These are phyloP conservation scores for Zymoseptoria pseudotritici DNA, from an alignment of 2,329 filamentous ascomycete species.

Conservation along the genomic window DNA sequence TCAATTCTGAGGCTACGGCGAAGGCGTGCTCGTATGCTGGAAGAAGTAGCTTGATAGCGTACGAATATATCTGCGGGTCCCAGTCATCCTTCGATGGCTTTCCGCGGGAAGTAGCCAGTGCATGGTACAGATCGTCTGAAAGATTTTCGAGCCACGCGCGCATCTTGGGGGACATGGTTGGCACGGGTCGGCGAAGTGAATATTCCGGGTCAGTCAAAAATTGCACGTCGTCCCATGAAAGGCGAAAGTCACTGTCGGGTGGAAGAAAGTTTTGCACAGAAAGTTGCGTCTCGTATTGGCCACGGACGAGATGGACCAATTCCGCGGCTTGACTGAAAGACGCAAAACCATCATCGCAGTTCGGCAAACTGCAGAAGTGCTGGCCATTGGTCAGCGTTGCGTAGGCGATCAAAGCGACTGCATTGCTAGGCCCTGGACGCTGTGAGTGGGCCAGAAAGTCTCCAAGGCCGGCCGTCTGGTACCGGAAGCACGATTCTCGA, in stretches of 20 bases:
- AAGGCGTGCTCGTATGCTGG: constrained; percentile 8
- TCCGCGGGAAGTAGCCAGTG: not conserved
- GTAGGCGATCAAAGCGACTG: constrained; percentile 9
- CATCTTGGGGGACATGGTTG: constrained; percentile 3
- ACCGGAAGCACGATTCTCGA: constrained; percentile 4
- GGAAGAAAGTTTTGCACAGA: constrained; percentile 7
- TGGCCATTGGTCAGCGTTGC: constrained; percentile 5
- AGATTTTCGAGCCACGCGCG: constrained; percentile 2
- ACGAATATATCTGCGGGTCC: constrained; percentile 5
- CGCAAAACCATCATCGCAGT: constrained; percentile 1
- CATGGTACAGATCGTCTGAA: not conserved
- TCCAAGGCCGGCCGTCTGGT: constrained; percentile 4
- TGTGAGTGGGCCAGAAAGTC: constrained; percentile 7
- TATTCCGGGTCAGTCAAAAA: constrained; percentile 4
- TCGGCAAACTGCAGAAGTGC: constrained; percentile 2
- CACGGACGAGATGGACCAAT: constrained; percentile 8
- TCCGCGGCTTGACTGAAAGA: not conserved
- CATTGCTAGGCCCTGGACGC: constrained; percentile 6
- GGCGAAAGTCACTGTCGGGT: constrained; percentile 8
- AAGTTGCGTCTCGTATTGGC: constrained; percentile 3
- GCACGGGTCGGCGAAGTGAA: not conserved
- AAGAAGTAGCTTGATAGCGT: constrained; percentile 6
- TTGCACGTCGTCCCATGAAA: constrained; percentile 3
- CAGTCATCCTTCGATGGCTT: not conserved
- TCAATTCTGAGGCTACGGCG: not conserved